Evolutionary conservation across 441 rosid species (phyloP).

Genomic region (Biscutella laevigata): DNA sequence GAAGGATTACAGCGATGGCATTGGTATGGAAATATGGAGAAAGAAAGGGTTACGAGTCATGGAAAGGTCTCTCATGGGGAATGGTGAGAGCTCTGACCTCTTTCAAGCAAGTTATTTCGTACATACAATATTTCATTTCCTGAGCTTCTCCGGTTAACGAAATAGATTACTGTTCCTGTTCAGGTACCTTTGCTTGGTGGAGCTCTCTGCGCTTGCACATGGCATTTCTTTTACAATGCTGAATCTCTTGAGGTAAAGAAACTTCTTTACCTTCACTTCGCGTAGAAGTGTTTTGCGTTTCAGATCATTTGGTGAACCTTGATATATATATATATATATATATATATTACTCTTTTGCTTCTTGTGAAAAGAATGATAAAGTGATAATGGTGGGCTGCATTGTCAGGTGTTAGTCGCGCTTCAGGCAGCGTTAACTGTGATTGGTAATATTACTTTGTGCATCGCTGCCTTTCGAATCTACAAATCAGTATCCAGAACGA

Average conservation of each 20-base stretch:
- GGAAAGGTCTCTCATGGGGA: constrained; percentile 96
- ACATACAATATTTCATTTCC: not conserved
- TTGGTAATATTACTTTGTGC: constrained; percentile 75
- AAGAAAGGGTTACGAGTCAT: constrained; percentile 64
- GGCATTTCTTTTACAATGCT: constrained; percentile 92
- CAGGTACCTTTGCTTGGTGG: constrained; percentile 92
- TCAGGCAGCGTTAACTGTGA: constrained; percentile 71
- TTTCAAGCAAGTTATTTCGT: not conserved
- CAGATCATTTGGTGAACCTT: not conserved
- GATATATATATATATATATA: no score
- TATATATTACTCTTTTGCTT: not conserved
- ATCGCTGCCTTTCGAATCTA: constrained; percentile 70
- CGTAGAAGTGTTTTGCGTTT: not conserved
- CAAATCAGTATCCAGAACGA: constrained; percentile 33
- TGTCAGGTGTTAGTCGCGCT: constrained; percentile 65
- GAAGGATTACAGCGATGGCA: constrained; percentile 75
- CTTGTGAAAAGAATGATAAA: not conserved
- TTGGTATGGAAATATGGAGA: constrained; percentile 94
- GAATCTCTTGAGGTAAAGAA: constrained; percentile 76
- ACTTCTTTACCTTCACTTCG: not conserved
- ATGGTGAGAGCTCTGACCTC: constrained; percentile 45
- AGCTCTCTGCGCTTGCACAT: constrained; percentile 91
- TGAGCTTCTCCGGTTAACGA: not conserved
- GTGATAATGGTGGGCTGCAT: not conserved
- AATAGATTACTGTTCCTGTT: constrained; percentile 14